These are phyloP conservation scores for Exophiala oligosperma DNA, from an alignment of 2,329 filamentous ascomycete species.

Conservation along the genomic window DNA sequence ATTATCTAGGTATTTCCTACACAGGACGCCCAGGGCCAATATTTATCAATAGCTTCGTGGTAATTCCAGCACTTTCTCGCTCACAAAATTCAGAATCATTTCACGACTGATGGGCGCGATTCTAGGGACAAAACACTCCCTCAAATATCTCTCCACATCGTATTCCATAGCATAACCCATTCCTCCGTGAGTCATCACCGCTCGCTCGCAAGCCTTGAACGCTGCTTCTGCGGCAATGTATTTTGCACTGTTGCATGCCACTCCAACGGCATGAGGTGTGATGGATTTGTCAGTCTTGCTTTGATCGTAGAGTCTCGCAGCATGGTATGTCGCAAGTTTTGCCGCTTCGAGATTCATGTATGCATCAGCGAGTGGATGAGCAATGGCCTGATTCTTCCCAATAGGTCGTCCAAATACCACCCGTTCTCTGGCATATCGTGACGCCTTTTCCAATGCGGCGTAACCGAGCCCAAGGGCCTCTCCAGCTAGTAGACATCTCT, in stretches of 20 bases:
- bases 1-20: too few species aligned
- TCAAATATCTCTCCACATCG: constrained; percentile 61
- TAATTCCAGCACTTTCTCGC: constrained; percentile 45
- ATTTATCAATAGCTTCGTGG: constrained; percentile 44
- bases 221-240: constrained; percentile 61
- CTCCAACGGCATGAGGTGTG: constrained; percentile 58
- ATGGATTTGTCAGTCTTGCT: constrained; percentile 47
- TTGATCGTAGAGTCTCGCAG: constrained; percentile 61
- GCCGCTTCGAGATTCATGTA: constrained; percentile 67
- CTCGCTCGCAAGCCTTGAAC: constrained; percentile 60
- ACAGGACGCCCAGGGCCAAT: too few species aligned
- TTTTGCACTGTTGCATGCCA: constrained; percentile 70
- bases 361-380: constrained; percentile 65
- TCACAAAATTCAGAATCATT: constrained; percentile 49
- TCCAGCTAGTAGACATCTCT: constrained; percentile 72
- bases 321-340: constrained; percentile 66
- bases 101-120: constrained; percentile 61
- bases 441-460: constrained; percentile 63
- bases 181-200: constrained; percentile 58
- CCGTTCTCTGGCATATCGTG: constrained; percentile 65
- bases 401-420: constrained; percentile 66
- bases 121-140: constrained; percentile 60
- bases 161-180: constrained; percentile 67
- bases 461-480: constrained; percentile 81
- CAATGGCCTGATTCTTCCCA: constrained; percentile 65